These are phyloP conservation scores for Pythium apleroticum DNA, from an alignment of 352 stramenopile genomes.

Conservation along the genomic window DNA sequence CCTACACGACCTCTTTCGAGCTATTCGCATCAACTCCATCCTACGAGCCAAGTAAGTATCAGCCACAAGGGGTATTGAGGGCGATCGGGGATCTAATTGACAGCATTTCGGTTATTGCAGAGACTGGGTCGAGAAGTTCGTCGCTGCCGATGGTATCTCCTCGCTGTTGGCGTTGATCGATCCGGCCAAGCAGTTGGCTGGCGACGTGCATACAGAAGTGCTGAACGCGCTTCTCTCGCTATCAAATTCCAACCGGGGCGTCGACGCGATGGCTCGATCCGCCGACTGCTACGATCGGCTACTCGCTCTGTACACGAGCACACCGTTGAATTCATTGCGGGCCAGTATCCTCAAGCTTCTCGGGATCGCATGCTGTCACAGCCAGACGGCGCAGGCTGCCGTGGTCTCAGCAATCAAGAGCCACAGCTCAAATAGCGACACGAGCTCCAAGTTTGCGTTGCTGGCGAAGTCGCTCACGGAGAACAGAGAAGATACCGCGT, in stretches of 20 bases:
- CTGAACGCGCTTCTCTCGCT: conserved; percentile 56
- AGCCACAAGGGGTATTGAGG: too few relatives aligned
- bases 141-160: conserved; percentile 41
- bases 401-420: conserved; percentile 32
- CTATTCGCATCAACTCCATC: conserved; percentile 64
- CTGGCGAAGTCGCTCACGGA: conserved; percentile 33
- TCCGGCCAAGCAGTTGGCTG: conserved; percentile 22
- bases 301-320: conserved; percentile 20
- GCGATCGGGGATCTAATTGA: too few relatives aligned
- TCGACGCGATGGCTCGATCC: conserved; percentile 34
- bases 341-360: conserved; percentile 37
- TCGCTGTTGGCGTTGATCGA: conserved; percentile 42
- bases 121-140: conserved; percentile 56
- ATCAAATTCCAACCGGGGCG: conserved; percentile 31
- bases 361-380: conserved; percentile 36
- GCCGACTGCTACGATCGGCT: conserved; percentile 32
- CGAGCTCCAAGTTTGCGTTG: conserved; percentile 6
- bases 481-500: conserved; percentile 26
- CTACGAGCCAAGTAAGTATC: conserved; percentile 42
- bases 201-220: conserved; percentile 37
- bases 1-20: conserved; percentile 51
- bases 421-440: conserved; percentile 11
- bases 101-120: too few relatives aligned
- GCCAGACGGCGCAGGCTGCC: conserved; percentile 24
- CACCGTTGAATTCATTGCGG: conserved; percentile 25